phyloP scores from a whole-genome alignment of 1,139 yeast genomes.

The Saccharomyces hybrid region DNA sequence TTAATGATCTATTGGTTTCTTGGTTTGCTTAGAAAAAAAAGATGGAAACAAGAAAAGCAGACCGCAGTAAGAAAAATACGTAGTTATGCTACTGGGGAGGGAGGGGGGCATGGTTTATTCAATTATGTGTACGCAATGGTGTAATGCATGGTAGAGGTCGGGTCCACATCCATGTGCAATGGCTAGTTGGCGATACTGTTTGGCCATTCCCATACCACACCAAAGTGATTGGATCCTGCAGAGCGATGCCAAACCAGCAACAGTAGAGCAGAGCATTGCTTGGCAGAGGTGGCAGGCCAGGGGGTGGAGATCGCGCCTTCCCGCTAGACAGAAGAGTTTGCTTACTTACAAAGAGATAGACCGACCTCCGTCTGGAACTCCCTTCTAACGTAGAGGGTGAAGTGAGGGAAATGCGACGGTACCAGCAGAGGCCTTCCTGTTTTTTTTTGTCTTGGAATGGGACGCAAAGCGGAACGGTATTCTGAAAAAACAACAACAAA shows the following conservation, averaged over 20 bases:
- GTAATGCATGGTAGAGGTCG: neutral
- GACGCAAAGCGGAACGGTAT: too few relatives aligned
- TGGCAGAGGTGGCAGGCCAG: neutral
- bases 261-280: neutral
- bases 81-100: neutral
- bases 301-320: neutral
- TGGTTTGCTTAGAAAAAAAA: slow-evolving; percentile 2
- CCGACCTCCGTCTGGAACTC: neutral
- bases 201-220: neutral
- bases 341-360: neutral
- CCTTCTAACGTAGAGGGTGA: neutral
- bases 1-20: slow-evolving; percentile 28
- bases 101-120: neutral
- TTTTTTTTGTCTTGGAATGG: too few relatives aligned
- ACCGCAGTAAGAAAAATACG: neutral
- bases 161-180: neutral
- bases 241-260: neutral
- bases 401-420: neutral
- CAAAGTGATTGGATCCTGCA: neutral
- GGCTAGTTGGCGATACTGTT: neutral
- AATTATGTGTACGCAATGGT: neutral
- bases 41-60: neutral
- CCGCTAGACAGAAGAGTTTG: neutral
- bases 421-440: too few relatives aligned
- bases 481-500: too few relatives aligned